Base-by-base conservation (phyloP, 208 protist genomes). In the Trypanosoma brucei region DNA sequence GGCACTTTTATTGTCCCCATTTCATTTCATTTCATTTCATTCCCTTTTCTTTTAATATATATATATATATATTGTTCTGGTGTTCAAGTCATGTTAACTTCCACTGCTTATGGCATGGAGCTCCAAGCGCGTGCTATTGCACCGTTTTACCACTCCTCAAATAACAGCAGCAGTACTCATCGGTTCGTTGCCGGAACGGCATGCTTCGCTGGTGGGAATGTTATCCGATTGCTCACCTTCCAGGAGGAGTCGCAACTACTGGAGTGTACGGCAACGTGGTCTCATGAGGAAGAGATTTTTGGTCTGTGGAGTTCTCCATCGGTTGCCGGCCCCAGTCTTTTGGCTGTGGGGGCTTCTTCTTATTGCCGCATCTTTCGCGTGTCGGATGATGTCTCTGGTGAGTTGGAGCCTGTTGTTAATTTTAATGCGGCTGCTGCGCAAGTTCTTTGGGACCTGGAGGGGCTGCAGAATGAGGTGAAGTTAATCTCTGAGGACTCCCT, bases 361-460 rank as follows among this genome's bases (percentile, higher is more conserved):
- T 42, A 56, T 35, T 60, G 75, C 3, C 35, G 59, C 14, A 65
- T 92, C 49, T 70, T 84, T 36, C 75, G 65, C 7, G 46, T 87
- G 13, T 53, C 75, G 8, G 76, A 87, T 8, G 70, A 73, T 13
- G 4, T 88, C 22, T 40, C 60, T 31, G 68, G 40, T 14, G 80
- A 86, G 40, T 79, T 82, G 3, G 76, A 76, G 56, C 63, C 63
- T 8, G 51, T 91, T 5, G 14, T 55, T 4, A 54, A 62, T 4
- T 36, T 86, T 39, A 52, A 56, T 8, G 59, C 66, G 9, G 30
- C 3, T 0, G 68, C 70, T 39, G 68, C 64, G n/a, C 73, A 83
- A 48, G 76, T 83, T 1, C 45, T 94, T 50, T 94, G 88, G 88
- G 84, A 92, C 71, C 58, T 87, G 14, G 84, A 94, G 4, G 88